Evolutionary conservation across 208 protist genomes (phyloP).

Genomic region (Trypanosoma melophagium): DNA sequence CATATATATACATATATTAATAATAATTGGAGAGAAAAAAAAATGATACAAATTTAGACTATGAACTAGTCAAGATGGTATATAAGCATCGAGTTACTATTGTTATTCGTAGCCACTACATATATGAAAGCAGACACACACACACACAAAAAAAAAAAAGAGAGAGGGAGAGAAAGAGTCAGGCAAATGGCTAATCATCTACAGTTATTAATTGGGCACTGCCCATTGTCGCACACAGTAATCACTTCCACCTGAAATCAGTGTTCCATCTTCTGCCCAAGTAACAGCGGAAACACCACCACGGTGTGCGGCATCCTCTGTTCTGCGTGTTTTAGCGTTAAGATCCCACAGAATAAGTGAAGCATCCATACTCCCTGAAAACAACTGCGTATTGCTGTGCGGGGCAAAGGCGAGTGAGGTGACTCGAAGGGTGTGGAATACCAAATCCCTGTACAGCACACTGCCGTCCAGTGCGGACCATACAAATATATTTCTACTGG

Average conservation of each 20-base stretch:
- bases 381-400: conserved; percentile 18
- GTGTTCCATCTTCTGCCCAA: conserved; percentile 16
- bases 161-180: no score
- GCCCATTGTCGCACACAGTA: conserved; percentile 41
- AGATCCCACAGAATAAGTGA: conserved; percentile 47
- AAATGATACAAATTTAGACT: no score
- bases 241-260: conserved; percentile 41
- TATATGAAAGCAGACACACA: no score
- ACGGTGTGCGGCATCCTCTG: conserved; percentile 37
- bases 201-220: neutral
- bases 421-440: conserved; percentile 45
- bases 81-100: no score
- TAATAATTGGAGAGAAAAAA: no score
- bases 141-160: no score
- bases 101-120: no score
- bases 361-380: conserved; percentile 43
- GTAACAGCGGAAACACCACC: conserved; percentile 39
- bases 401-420: conserved; percentile 31
- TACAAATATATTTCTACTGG: conserved; percentile 37
- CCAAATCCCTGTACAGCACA: conserved; percentile 32
- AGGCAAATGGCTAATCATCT: no score
- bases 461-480: conserved; percentile 33
- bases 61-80: no score
- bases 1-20: no score
- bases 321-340: conserved; percentile 21